Evolutionary conservation across 2,329 filamentous ascomycete genomes (phyloP).

Genomic region (Alternaria gansuensis): DNA sequence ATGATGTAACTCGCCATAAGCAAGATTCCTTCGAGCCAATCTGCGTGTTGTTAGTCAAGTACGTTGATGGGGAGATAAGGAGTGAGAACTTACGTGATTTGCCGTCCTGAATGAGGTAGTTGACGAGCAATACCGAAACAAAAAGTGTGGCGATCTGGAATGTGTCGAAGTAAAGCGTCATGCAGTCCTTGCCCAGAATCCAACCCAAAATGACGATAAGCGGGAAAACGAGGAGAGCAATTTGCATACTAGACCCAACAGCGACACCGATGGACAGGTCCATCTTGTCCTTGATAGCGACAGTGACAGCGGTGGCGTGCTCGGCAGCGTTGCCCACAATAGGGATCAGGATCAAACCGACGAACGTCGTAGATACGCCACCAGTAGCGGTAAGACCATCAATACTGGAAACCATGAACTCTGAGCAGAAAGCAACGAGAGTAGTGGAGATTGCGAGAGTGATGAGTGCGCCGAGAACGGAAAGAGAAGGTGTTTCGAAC

Average conservation of each 20-base stretch:
- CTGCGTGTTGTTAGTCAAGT: conserved; percentile 41
- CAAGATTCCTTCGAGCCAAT: conserved; percentile 68
- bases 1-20: conserved; percentile 69
- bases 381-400: conserved; percentile 61
- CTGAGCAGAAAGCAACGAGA: conserved; percentile 79
- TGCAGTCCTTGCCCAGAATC: conserved; percentile 66
- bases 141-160: conserved; percentile 81
- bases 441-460: conserved; percentile 78
- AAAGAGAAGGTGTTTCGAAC: conserved; percentile 78
- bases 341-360: conserved; percentile 70
- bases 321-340: conserved; percentile 73
- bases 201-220: conserved; percentile 69
- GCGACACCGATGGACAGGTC: conserved; percentile 72
- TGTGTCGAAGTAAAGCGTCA: conserved; percentile 84
- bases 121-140: conserved; percentile 64
- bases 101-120: conserved; percentile 69
- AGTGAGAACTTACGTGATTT: conserved; percentile 56
- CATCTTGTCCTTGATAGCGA: conserved; percentile 73
- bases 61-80: no score
- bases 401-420: conserved; percentile 70
- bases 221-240: conserved; percentile 69
- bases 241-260: conserved; percentile 72
- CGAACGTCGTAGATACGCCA: conserved; percentile 66
- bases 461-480: conserved; percentile 74
- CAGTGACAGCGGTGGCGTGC: conserved; percentile 70